phyloP scores from a whole-genome alignment of 1,284 basidiomycete species.

The Tilletia caries region DNA sequence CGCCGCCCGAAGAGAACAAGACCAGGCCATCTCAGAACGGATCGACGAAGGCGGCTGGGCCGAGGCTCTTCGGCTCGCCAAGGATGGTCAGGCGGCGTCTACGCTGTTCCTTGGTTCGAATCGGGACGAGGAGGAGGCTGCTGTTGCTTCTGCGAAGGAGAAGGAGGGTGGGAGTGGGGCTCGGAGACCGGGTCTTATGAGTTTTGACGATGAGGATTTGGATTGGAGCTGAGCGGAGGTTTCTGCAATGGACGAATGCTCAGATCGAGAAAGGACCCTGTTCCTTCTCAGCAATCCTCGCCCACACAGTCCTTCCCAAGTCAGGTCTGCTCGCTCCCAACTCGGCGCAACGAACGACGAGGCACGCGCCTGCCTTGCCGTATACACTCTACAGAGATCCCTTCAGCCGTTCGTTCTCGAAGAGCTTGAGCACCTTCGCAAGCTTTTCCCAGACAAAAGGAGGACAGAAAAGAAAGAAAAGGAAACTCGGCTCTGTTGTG shows the following conservation, averaged over 20 bases:
- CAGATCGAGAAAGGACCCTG: too few relatives aligned
- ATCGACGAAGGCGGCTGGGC: constrained; percentile 48
- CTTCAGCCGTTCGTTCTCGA: too few relatives aligned
- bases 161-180: constrained; percentile 25
- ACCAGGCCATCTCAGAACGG: constrained; percentile 24
- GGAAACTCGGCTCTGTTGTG: too few relatives aligned
- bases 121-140: constrained; percentile 11
- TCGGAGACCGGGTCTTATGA: constrained; percentile 17
- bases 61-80: constrained; percentile 35
- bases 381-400: too few relatives aligned
- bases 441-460: too few relatives aligned
- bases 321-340: too few relatives aligned
- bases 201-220: constrained; percentile 44
- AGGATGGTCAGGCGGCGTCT: constrained; percentile 21
- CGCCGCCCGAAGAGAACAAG: not conserved
- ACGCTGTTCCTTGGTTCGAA: not conserved
- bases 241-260: not conserved
- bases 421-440: too few relatives aligned
- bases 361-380: too few relatives aligned
- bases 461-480: too few relatives aligned
- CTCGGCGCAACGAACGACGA: too few relatives aligned
- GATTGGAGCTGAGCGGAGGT: constrained; percentile 35
- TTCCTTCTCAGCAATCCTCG: too few relatives aligned
- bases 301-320: too few relatives aligned
- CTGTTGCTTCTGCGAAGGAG: constrained; percentile 20